Evolutionary conservation across 345 rosid species (phyloP), one percentile per base, ranked within the genome.

Genomic region (Gossypium raimondii): DNA sequence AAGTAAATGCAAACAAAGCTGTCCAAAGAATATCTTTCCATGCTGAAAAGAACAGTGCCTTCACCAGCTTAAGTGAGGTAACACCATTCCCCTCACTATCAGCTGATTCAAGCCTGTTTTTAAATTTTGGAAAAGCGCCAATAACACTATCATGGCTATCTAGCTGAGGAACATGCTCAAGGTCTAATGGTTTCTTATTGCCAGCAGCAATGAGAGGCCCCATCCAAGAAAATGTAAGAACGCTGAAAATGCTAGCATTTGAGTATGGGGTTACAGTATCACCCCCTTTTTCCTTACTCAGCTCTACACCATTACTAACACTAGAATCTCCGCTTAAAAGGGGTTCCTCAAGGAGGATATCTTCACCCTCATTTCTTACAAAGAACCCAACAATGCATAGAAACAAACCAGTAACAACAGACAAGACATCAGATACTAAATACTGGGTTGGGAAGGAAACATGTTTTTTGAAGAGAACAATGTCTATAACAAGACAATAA

Each of bases 401-500:
- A 77, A 88, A 86, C 73, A 86, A 80, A 51, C 87, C 88, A 75
- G 81, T 45, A 43, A 83, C 34, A 38, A 86, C 79, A 41, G 86
- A 87, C 81, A 86, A 81, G 14, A 77, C 60, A 84, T 93, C 97
- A 43, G 86, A 85, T 29, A 83, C 76, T 34, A 86, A 73, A 63
- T 47, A 56, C 76, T 76, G 82, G 67, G 78, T 17, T 48, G 75
- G 82, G 27, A 83, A 75, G 2, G 76, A 13, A 14, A 29, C 60
- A 56, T 81, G 84, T 58, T 44, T 81, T 50, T 68, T 70, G 76
- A 73, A 77, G 53, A 84, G 71, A 81, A 88, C 68, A 73, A 85
- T 7, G 77, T 87, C 94, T 65, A 86, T 66, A 73, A 86, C 86
- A 70, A 90, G 82, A 70, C 83, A 81, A 84, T 81, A 93, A 84